phyloP scores from a whole-genome alignment of 83 land plant genomes.

The Picea mariana region DNA sequence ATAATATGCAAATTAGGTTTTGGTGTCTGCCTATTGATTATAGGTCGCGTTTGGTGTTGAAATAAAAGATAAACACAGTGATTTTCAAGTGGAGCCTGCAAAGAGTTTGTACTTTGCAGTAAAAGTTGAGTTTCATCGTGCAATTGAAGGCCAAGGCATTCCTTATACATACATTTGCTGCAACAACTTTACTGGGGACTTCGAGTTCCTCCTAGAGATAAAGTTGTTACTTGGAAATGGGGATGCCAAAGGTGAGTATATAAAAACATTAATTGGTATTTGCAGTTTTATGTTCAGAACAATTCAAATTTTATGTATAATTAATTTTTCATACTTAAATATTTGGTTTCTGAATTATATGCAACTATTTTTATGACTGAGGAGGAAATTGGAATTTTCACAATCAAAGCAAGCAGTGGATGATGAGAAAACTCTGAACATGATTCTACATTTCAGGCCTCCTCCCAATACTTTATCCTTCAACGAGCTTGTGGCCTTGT shows the following conservation, averaged over 20 bases:
- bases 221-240: conserved; percentile 11
- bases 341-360: background rate
- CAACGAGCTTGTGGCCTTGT: conserved; percentile 48
- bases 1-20: no score
- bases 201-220: conserved; percentile 4
- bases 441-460: conserved; percentile 22
- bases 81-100: conserved; percentile 20
- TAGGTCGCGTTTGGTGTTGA: no score
- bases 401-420: conserved; percentile 17
- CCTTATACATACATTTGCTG: conserved; percentile 50
- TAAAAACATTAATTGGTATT: background rate
- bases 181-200: conserved; percentile 23
- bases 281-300: no score
- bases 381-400: conserved; percentile 13
- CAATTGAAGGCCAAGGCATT: conserved; percentile 49
- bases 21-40: no score
- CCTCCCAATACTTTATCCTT: conserved; percentile 33
- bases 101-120: conserved; percentile 21
- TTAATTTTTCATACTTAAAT: background rate
- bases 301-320: background rate
- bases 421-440: conserved; percentile 14
- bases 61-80: no score
- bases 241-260: conserved; percentile 13
- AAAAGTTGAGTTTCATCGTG: conserved; percentile 38
- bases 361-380: background rate